Evolutionary conservation across 768 basidiomycete genomes (phyloP).

Genomic region (Paxillus ammoniavirescens): DNA sequence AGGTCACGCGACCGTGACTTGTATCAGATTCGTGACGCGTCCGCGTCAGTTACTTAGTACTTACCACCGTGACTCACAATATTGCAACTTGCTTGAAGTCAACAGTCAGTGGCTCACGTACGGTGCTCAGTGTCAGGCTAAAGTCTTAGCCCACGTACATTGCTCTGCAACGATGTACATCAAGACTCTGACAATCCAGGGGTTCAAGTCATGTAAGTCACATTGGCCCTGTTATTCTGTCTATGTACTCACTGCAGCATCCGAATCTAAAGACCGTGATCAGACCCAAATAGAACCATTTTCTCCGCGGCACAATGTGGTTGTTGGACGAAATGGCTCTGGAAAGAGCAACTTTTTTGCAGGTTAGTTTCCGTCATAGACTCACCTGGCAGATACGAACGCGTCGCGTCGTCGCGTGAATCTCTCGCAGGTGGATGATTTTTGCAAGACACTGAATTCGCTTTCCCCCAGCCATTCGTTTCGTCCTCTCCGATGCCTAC

Average conservation of each 20-base stretch:
- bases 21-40: slow-evolving; percentile 21
- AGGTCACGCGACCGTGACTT: slow-evolving; percentile 17
- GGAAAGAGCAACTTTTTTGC: slow-evolving; percentile 99
- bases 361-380: slow-evolving; percentile 45
- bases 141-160: not conserved
- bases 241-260: slow-evolving; percentile 5
- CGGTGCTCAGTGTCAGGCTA: too few species aligned
- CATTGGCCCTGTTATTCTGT: not conserved
- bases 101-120: too few species aligned
- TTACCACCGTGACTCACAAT: too few species aligned
- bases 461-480: slow-evolving; percentile 74
- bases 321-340: slow-evolving; percentile 95
- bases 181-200: slow-evolving; percentile 87
- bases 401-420: not conserved
- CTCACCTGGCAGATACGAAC: not conserved
- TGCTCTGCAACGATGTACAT: slow-evolving; percentile 57
- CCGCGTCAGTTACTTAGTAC: too few species aligned
- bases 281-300: slow-evolving; percentile 95
- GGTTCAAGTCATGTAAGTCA: slow-evolving; percentile 92
- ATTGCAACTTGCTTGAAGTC: too few species aligned
- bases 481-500: slow-evolving; percentile 96
- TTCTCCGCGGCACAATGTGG: slow-evolving; percentile 90
- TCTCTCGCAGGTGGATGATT: not conserved
- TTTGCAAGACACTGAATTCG: slow-evolving; percentile 3
- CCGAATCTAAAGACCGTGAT: slow-evolving; percentile 59